Conservation (phyloP, 1,284 basidiomycete genomes). For the Phlebopus sp. region DNA sequence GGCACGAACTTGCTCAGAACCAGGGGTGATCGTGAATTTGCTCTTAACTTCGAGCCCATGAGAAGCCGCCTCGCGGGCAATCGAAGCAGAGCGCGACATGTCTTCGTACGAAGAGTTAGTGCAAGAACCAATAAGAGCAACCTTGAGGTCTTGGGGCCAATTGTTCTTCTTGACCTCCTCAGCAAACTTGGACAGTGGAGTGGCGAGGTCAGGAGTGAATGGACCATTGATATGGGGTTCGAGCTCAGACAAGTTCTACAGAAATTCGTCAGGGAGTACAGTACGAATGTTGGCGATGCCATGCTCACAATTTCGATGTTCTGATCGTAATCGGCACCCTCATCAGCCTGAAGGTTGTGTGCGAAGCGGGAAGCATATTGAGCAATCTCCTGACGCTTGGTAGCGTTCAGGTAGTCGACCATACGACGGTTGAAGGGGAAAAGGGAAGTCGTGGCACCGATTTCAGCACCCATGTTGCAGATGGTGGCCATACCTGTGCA, state of each 20-base stretch:
- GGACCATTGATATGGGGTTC: constrained; percentile 99
- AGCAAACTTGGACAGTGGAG: constrained; percentile 95
- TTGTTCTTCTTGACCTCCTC: constrained; percentile 90
- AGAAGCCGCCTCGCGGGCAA: constrained; percentile 83
- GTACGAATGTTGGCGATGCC: neutral
- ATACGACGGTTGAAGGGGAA: constrained; percentile 99
- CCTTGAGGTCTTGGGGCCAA: constrained; percentile 97
- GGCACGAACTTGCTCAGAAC: constrained; percentile 97
- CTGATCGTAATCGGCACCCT: constrained; percentile 92
- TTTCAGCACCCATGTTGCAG: constrained; percentile 99
- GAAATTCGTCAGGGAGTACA: constrained; percentile 1
- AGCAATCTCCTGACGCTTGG: constrained; percentile 87
- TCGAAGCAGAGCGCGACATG: constrained; percentile 96
- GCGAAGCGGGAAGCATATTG: constrained; percentile 88
- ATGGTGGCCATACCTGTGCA: constrained; percentile 99
- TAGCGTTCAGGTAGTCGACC: constrained; percentile 91
- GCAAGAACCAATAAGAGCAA: constrained; percentile 97
- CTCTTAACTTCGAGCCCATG: constrained; percentile 92
- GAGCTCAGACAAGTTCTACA: constrained; percentile 88
- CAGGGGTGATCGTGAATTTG: constrained; percentile 97
- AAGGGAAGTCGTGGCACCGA: constrained; percentile 96
- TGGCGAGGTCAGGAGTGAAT: constrained; percentile 95
- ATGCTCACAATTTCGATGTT: constrained; percentile 86
- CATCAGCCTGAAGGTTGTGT: constrained; percentile 90
- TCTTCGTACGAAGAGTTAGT: constrained; percentile 99